phyloP scores from a whole-genome alignment of 2,329 filamentous ascomycete species.

The Xylaria sp. region DNA sequence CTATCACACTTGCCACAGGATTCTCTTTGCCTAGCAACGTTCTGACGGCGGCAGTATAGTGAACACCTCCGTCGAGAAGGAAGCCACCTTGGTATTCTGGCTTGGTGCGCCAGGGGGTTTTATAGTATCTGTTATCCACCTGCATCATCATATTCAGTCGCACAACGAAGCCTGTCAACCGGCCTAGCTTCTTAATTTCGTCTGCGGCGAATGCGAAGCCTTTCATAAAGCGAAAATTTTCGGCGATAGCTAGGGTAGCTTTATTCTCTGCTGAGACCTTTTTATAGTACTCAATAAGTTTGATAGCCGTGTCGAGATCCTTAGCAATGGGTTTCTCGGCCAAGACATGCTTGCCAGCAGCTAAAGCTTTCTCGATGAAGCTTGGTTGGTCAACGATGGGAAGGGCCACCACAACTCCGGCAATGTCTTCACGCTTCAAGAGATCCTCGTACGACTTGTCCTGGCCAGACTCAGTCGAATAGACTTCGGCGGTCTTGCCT shows the following conservation, averaged over 20 bases:
- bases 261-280: constrained; percentile 45
- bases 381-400: constrained; percentile 71
- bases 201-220: constrained; percentile 63
- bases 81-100: constrained; percentile 81
- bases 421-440: constrained; percentile 58
- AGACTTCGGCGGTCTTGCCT: constrained; percentile 44
- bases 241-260: constrained; percentile 70
- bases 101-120: constrained; percentile 72
- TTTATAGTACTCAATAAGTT: constrained; percentile 55
- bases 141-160: constrained; percentile 53
- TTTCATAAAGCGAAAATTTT: constrained; percentile 76
- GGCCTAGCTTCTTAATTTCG: constrained; percentile 63
- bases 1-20: constrained; percentile 60
- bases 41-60: constrained; percentile 73
- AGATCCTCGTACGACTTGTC: constrained; percentile 58
- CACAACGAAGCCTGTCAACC: constrained; percentile 63
- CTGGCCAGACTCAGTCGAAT: constrained; percentile 47
- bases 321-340: constrained; percentile 76
- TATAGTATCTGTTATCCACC: constrained; percentile 58
- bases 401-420: constrained; percentile 58
- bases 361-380: constrained; percentile 67
- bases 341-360: constrained; percentile 76
- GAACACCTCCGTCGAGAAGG: constrained; percentile 79
- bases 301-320: constrained; percentile 60
- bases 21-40: constrained; percentile 64